These are phyloP conservation scores for Diutina neorugosa DNA, from an alignment of 1,139 yeast species.

Conservation along the genomic window DNA sequence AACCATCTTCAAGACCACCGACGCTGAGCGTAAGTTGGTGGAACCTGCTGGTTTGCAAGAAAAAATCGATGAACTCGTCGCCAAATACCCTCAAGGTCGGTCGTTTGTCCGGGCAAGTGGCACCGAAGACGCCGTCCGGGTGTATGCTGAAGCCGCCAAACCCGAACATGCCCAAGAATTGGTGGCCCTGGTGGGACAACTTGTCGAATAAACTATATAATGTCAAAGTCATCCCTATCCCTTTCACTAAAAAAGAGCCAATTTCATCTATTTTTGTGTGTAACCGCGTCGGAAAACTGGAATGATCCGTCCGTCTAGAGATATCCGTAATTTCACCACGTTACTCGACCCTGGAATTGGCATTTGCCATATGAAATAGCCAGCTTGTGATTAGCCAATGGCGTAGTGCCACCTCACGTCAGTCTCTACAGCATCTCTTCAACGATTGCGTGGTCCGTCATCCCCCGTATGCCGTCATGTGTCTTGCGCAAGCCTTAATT, in stretches of 20 bases:
- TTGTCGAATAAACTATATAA: not conserved
- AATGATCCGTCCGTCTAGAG: too few relatives aligned
- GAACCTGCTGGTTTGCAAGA: slow-evolving; percentile 72
- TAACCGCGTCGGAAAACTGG: too few relatives aligned
- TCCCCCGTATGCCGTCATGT: not conserved
- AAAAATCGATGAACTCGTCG: slow-evolving; percentile 55
- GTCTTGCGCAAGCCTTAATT: not conserved
- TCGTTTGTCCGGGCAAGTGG: slow-evolving; percentile 96
- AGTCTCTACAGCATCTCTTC: too few relatives aligned
- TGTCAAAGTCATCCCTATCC: not conserved
- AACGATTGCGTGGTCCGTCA: not conserved
- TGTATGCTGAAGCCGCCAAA: slow-evolving; percentile 79
- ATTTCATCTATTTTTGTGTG: not conserved
- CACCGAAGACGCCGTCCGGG: slow-evolving; percentile 94
- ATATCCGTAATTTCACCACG: too few relatives aligned
- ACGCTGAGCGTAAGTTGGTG: slow-evolving; percentile 76
- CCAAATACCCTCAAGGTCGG: slow-evolving; percentile 51
- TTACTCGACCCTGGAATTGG: too few relatives aligned
- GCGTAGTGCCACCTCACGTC: too few relatives aligned
- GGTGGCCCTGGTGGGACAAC: slow-evolving; percentile 6
- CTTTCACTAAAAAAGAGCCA: too few relatives aligned
- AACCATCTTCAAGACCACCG: slow-evolving; percentile 65
- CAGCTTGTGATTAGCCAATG: too few relatives aligned
- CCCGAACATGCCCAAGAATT: slow-evolving; percentile 21
- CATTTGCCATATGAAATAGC: too few relatives aligned